Evolutionary conservation across 2,329 filamentous ascomycete genomes (phyloP).

Genomic region (Phoma sp.): DNA sequence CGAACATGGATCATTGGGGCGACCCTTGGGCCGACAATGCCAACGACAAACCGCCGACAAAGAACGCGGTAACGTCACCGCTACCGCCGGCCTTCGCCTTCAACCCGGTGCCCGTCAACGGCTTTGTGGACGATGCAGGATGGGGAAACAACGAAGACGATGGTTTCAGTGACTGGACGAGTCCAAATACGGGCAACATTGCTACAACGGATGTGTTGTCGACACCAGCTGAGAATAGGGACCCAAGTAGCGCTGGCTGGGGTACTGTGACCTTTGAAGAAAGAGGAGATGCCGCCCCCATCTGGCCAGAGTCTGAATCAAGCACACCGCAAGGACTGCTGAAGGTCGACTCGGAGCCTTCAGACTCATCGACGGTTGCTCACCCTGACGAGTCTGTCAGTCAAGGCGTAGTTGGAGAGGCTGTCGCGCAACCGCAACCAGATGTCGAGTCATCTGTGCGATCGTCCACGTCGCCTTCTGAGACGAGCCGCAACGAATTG

Average conservation of each 20-base stretch:
- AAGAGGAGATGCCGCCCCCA: conserved; percentile 10
- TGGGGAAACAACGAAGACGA: conserved; percentile 42
- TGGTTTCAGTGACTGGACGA: conserved; percentile 39
- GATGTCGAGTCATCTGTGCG: conserved; percentile 42
- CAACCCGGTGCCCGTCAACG: conserved; percentile 32
- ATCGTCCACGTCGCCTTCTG: conserved; percentile 46
- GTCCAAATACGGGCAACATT: conserved; percentile 11
- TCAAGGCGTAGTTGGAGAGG: conserved; percentile 28
- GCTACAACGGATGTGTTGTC: background rate
- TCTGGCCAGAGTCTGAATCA: conserved; percentile 19
- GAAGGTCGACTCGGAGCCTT: conserved; percentile 34
- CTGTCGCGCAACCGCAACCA: conserved; percentile 14
- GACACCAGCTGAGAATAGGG: background rate
- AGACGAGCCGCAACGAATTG: conserved; percentile 40
- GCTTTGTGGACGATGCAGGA: conserved; percentile 45
- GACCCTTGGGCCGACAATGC: conserved; percentile 50
- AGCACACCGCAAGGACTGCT: conserved; percentile 17
- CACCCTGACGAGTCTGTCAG: conserved; percentile 17
- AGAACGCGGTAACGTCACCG: conserved; percentile 32
- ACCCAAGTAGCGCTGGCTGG: conserved; percentile 14
- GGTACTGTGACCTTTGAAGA: conserved; percentile 1
- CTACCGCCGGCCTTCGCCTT: conserved; percentile 20
- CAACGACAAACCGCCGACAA: conserved; percentile 28
- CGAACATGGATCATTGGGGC: conserved; percentile 51
- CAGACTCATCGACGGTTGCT: conserved; percentile 39